Evolutionary conservation across 331 rosid genomes (phyloP), one percentile per base, ranked within the genome.

Genomic region (Pyracantha coccinea): DNA sequence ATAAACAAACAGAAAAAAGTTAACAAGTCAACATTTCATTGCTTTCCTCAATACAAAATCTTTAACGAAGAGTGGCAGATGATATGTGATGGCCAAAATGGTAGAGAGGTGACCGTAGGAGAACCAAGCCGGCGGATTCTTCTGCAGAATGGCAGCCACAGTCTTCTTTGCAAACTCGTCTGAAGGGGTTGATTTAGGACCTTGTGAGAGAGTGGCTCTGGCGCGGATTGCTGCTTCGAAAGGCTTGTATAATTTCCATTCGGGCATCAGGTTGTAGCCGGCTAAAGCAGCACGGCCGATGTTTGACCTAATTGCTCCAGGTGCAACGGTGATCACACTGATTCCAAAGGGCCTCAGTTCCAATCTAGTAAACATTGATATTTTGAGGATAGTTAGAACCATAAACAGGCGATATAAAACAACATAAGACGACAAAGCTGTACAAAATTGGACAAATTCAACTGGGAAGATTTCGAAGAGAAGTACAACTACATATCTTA

Each of bases 81-180:
- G 83, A 78, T 91, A 82, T 85, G 91, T 9, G 72, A 93, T 68
- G 41, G 89, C 89, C 87, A 90, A 80, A 58, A 68, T 6, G 33
- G 87, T 77, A 13, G 96, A 82, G 81, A 66, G 79, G 23, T 53
- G 80, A 21, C 96, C 98, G 58, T 64, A 79, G 28, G 92, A 79
- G 88, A 93, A 88, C 98, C 98, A 93, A 53, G 95, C 93, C 2
- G 91, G 87, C 0, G 98, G 96, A 38, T 86, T 86, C 74, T 87
- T 86, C 83, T 81, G 86, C 58, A 93, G 88, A 47, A 91, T 32
- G 4, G 82, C 87, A 57, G 87, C 87, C 24, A 85, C 98, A 2
- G 92, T 87, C 29, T 69, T 85, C 78, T 76, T 81, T 4, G 98
- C 97, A 74, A 91, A 93, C 86, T 87, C 97, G 44, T 90, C 97